phyloP scores from a whole-genome alignment of 1,284 basidiomycete genomes.

The Porodaedalea pini region DNA sequence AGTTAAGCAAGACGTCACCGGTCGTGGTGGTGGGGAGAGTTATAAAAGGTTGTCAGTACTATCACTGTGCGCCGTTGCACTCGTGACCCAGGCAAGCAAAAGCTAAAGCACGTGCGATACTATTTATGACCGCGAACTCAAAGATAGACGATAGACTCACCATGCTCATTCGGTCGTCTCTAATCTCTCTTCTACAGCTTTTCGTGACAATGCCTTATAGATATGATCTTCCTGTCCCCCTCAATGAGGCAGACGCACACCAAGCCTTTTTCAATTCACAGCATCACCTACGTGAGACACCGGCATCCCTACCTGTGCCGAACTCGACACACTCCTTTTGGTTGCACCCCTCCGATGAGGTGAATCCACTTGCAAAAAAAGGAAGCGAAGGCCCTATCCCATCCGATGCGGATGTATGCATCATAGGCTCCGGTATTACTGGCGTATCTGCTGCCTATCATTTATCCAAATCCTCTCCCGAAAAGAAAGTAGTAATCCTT shows the following conservation, averaged over 20 bases:
- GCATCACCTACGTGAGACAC: constrained; percentile 14
- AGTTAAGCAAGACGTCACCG: constrained; percentile 1
- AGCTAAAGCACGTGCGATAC: background rate
- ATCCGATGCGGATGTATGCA: constrained; percentile 61
- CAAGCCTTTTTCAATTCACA: constrained; percentile 12
- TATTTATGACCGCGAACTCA: background rate
- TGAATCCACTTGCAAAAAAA: constrained; percentile 59
- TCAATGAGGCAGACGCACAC: constrained; percentile 8
- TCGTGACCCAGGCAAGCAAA: background rate
- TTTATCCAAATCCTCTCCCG: constrained; percentile 42
- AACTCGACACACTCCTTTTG: constrained; percentile 72
- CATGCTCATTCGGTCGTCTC: no score
- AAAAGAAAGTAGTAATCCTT: constrained; percentile 50
- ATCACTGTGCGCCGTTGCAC: background rate
- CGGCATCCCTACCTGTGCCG: constrained; percentile 44
- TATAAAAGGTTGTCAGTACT: background rate
- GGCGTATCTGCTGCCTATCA: constrained; percentile 72
- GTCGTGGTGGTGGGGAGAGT: background rate
- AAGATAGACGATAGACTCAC: background rate
- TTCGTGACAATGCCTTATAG: background rate
- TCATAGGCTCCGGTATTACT: constrained; percentile 76
- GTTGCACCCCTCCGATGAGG: constrained; percentile 50
- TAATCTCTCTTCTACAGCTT: background rate
- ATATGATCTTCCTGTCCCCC: constrained; percentile 17
- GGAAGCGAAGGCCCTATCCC: constrained; percentile 60